Base-by-base conservation (phyloP, 129 eudicot genomes). In the Pittosporum tobira region DNA sequence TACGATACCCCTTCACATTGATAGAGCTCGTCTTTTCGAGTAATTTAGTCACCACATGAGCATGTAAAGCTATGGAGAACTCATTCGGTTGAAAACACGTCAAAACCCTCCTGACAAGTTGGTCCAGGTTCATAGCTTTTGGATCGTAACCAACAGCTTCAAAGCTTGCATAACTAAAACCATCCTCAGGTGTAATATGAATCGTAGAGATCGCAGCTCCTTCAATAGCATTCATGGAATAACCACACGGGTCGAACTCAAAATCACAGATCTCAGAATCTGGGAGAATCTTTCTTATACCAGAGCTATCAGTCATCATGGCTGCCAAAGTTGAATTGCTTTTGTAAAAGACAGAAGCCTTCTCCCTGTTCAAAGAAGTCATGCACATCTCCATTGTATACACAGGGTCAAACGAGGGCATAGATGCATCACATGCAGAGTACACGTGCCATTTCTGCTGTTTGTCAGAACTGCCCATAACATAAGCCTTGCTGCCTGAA, bases 401-500 rank as follows among this genome's bases (percentile, higher is more conserved):
- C 5, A 72, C 67, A 18, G 85, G 78, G 23, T 67, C 67, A 18
- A 12, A 14, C 25, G 66, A 19, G 49, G 58, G 59, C 22, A 12
- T 9, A 15, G 77, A 16, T 25, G 49, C 72, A 19, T 82, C 86
- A 58, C 73, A 66, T 0, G 81, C 82, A 48, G 76, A 67, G 37
- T 80, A 80, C 5, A 80, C 80, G 25, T 79, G 94, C 98, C 98
- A 91, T 53, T 83, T 83, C 50, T 83, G 87, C 5, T 52, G 70
- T 11, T 91, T 72, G 19, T 78, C 81, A 29, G 61, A 69, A 51
- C 78, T 65, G 23, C 95, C 98, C 94, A 91, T 78, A 11, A 87
- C 72, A 11, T 77, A 86, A 13, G 98, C 84, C 52, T 79, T 86
- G 76, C 94, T 79, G 48, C 70, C 68, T 26, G 73, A 59, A 20